Base-by-base conservation (phyloP, 345 rosid species). In the Physaria fendleri region DNA sequence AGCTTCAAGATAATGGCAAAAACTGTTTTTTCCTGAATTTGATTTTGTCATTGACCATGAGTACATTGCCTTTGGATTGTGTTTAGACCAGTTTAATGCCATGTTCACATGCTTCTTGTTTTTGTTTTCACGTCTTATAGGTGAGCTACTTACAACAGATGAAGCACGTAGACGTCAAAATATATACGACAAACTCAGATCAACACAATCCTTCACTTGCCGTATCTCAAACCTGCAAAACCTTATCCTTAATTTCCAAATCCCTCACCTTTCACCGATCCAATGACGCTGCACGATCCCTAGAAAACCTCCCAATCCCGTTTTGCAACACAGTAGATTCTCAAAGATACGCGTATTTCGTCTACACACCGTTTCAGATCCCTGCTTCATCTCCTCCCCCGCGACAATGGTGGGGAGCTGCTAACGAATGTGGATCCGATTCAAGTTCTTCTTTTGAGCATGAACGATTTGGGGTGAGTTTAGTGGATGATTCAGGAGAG, bases 81-180 rank as follows among this genome's bases (percentile, higher is more conserved):
- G 13, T 27, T 13, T 39, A 39, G 67, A 40, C 42, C 1, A 22
- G 27, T 66, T 32, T 67, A 23, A n/a, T 16, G 10, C 24, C 1
- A 45, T 37, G 28, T 0, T 57, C 2, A 4, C 14, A 57, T 38
- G 4, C 14, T 35, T 7, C 4, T 25, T n/a, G 49, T 33, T 2
- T 23, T 44, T 20, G 15, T 39, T 22, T 28, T 52, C 2, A n/a
- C n/a, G n/a, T n/a, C n/a, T 39, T 5, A 29, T 38, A 92, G 98
- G 97, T 11, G 98, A 92, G 73, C 69, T 92, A 17, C 53, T 88
- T 64, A 88, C 82, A 5, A 86, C 85, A 10, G 55, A 62, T 34
- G 91, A 88, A 73, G 91, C 98, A 56, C 82, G 84, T 64, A 77
- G 63, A 24, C 82, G 86, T 54, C 98, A 80, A 68, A 56, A 48